Evolutionary conservation across 1,139 yeast species (phyloP), one percentile per base, ranked within the genome.

Genomic region (Candida sojae): DNA sequence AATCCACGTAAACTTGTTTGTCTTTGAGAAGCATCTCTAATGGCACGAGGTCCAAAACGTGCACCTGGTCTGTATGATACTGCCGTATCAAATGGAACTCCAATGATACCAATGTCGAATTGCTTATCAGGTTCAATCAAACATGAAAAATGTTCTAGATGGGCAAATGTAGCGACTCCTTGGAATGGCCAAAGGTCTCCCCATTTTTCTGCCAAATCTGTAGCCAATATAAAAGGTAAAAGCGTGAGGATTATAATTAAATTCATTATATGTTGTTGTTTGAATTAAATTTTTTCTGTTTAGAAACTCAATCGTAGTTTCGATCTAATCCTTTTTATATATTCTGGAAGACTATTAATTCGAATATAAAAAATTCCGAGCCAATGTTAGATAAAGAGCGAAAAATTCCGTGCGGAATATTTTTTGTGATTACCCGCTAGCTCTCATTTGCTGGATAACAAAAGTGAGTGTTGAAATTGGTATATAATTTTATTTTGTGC

Each of bases 51-150:
- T 1, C 95, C 95, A 64, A 87, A 87, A 49, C 95, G 70, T 5
- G 95, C 91, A 17, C 93, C 92, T 0, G 89, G 80, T 51, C 92
- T 71, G 61, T 83, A 86, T 1, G 89, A 80, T 0, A 82, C 82
- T 0, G 90, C 91, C 4, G 92, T 86, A 58, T 86, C 93, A 58
- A 86, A 86, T 1, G 93, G 93, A 5, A 84, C 87, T 8, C 93
- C 93, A 51, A 87, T 75, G 23, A 87, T 58, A 1, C 84, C 95
- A 47, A 87, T 75, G 57, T 87, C 95, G 56, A 75, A 86, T 1
- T 67, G 57, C 4, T 64, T 58, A 1, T 73, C 75, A 2, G 78
- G 69, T 44, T 82, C 67, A 7, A 80, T 49, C 32, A 87, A 71
- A 59, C 95, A 87, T 52, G 72, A 71, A 39, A 77, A 70, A 53